These are phyloP conservation scores for Neonectria faginata DNA, from an alignment of 2,329 filamentous ascomycete genomes.

Conservation along the genomic window DNA sequence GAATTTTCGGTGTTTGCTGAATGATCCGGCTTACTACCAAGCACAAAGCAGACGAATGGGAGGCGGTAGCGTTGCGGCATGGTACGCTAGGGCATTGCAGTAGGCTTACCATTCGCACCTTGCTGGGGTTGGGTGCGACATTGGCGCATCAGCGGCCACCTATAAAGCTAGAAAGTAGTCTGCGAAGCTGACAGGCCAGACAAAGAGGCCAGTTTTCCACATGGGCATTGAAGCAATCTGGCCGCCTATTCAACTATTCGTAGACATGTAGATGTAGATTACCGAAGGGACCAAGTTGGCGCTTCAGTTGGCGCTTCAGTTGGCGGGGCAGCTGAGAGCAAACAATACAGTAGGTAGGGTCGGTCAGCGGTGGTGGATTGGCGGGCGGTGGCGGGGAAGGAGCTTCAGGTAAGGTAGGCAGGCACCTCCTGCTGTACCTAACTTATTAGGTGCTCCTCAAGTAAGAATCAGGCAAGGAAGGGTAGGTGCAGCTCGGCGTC, in stretches of 20 bases:
- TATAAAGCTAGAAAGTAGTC: background rate
- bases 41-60: constrained; percentile 38
- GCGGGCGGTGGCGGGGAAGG: constrained; percentile 34
- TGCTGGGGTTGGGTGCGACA: constrained; percentile 15
- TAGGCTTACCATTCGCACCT: constrained; percentile 18
- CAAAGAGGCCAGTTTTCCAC: constrained; percentile 3
- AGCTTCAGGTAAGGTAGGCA: constrained; percentile 38
- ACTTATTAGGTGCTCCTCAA: background rate
- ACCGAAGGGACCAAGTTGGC: background rate
- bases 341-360: constrained; percentile 9
- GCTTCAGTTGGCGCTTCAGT: constrained; percentile 37
- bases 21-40: constrained; percentile 9
- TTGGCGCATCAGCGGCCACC: constrained; percentile 31
- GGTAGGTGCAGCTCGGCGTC: constrained; percentile 36
- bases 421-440: background rate
- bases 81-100: constrained; percentile 33
- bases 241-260: background rate
- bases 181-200: background rate
- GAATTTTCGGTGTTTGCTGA: background rate
- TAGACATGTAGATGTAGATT: too few species aligned
- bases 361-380: constrained; percentile 14
- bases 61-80: constrained; percentile 38
- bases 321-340: constrained; percentile 46
- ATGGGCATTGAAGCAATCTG: background rate
- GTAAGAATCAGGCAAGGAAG: constrained; percentile 20